Evolutionary conservation across 305 asterid genomes (phyloP), one percentile per base, ranked within the genome.

Genomic region (Fraxinus xanthoxyloides): DNA sequence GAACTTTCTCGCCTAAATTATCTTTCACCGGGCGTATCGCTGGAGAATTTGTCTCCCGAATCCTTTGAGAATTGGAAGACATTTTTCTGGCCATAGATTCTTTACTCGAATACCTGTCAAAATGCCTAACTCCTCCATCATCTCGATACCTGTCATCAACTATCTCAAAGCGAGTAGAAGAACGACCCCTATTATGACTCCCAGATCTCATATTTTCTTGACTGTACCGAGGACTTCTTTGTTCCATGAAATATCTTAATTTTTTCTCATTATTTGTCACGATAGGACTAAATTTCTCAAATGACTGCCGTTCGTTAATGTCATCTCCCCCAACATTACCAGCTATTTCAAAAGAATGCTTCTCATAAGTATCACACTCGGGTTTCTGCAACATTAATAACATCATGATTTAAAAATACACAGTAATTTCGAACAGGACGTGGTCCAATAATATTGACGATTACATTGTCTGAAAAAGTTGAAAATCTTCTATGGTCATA

Each of bases 61-160:
- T 51, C 75, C 79, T 87, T 23, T 21, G 82, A 73, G 93, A 80
- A 75, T 67, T 77, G 7, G 97, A 92, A 1, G 99, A 92, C 82
- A 87, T 83, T 75, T 91, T 90, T 75, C 79, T 83, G 5, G 82
- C 73, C 84, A 88, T 88, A 43, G 89, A 19, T 3, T 87, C 96
- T 79, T 77, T 81, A 67, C 32, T 54, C 4, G 90, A 72, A 79
- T 75, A 32, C 84, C 92, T 86, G 4, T 85, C 95, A 75, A 84
- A 89, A 70, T 34, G 85, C 82, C 82, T 91, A 81, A 85, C 90
- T 72, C 70, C 32, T 59, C 95, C 95, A 73, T 92, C 94, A 2
- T 96, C 98, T 32, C 97, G 92, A 56, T 90, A 92, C 88, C 99
- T 88, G 83, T 96, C 98, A 84, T 96, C 98, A 73, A 96, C 97